Base-by-base conservation (phyloP, 1,284 basidiomycete genomes). In the Rhodotorula sp. region DNA sequence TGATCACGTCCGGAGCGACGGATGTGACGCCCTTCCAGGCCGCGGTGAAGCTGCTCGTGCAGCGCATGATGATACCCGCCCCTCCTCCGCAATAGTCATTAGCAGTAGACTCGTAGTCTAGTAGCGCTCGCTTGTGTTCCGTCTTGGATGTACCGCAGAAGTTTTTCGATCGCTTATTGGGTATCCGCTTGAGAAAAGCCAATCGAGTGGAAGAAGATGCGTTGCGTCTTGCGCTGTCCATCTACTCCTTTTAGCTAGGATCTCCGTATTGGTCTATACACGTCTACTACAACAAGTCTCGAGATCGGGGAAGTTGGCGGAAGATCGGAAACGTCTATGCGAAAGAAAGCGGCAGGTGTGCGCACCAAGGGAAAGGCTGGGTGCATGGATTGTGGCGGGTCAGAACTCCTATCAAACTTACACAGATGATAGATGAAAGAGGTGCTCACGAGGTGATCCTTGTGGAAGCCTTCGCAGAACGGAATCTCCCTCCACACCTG, bases 21-120 rank as follows among this genome's bases (percentile, higher is more conserved):
- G 73, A 78, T 45, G 64, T 74, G 18, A 72, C 70, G n/a, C 67
- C 75, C 21, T 78, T 71, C 64, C 77, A 77, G 63, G 75, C 77
- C 4, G 77, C 77, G 21, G 64, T 78, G 52, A 78, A 78, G 66
- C 64, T 76, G 31, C 64, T 78, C 55, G 68, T 77, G 34, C 69
- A 71, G 58, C 52, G 75, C 10, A 60, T 72, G 62, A 34, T 38
- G 31, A 57, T 38, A 31, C 56, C 31, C 18, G 23, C 50, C 34
- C 50, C 55, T 21, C 54, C 57, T 18, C 26, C 45, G 47, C 45
- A 60, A 26, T 28, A 21, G 31, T 12, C 56, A 7, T 31, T 34
- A 43, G 31, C 56, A 50, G 49, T 23, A 55, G 15, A 28, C 26
- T 15, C 10, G 26, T 28, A 55, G n/a, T 28, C n/a, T n/a, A 55